These are phyloP conservation scores for Kregervanrija pseudodelftensis DNA, from an alignment of 805 yeast species.

Conservation along the genomic window DNA sequence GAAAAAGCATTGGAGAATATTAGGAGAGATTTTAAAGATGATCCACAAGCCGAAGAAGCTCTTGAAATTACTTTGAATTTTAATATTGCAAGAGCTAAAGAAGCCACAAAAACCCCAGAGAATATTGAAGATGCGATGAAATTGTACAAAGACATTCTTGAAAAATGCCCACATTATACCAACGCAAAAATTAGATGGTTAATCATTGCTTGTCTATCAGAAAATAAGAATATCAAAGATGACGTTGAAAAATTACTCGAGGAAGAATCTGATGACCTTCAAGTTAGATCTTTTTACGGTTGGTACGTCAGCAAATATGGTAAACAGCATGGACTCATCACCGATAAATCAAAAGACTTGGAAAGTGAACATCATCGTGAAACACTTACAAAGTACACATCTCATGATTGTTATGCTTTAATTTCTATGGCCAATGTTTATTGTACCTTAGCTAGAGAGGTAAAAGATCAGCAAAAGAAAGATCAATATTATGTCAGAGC, in stretches of 20 bases:
- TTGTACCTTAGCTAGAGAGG: conserved; percentile 72
- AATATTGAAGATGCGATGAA: conserved; percentile 23
- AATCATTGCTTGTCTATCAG: conserved; percentile 48
- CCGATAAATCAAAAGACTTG: conserved; percentile 40
- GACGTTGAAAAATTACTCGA: conserved; percentile 51
- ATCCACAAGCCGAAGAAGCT: conserved; percentile 17
- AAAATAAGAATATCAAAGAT: conserved; percentile 41
- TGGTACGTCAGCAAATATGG: conserved; percentile 73
- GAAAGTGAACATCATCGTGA: conserved; percentile 81
- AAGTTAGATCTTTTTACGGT: conserved; percentile 84
- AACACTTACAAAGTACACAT: conserved; percentile 72
- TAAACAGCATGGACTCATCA: conserved; percentile 38
- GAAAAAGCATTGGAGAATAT: conserved; percentile 33
- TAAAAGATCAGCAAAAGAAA: conserved; percentile 51
- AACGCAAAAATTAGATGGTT: conserved; percentile 70
- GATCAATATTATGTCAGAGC: conserved; percentile 79
- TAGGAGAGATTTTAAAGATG: conserved; percentile 11
- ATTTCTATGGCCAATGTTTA: conserved; percentile 87
- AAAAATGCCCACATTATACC: conserved; percentile 58
- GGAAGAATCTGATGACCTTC: conserved; percentile 55
- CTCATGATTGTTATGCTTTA: conserved; percentile 86
- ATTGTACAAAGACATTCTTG: conserved; percentile 51
- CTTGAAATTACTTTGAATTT: conserved; percentile 44
- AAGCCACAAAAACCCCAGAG: conserved; percentile 24
- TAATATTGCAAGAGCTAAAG: conserved; percentile 70